Evolutionary conservation across 345 rosid species (phyloP).

Genomic region (Ceriops decandra): DNA sequence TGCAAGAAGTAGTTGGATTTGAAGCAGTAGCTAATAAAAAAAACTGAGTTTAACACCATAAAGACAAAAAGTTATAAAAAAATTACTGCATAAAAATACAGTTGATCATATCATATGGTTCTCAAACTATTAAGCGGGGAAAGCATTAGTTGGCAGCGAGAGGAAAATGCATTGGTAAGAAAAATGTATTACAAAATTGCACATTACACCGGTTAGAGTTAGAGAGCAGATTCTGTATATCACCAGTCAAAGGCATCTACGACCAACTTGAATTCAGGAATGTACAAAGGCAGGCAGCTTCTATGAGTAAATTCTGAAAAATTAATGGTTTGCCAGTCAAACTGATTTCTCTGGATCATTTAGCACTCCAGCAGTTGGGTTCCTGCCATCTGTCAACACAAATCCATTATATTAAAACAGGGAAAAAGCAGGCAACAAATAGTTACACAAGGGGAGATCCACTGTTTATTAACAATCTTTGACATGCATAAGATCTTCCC

Average conservation of each 20-base stretch:
- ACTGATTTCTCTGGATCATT: slow-evolving; percentile 18
- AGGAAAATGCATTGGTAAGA: too few species aligned
- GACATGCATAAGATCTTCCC: too few species aligned
- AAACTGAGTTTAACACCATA: not conserved
- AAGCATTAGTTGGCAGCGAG: too few species aligned
- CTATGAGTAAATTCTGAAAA: slow-evolving; percentile 1
- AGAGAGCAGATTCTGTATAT: slow-evolving; percentile 25
- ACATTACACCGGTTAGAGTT: slow-evolving; percentile 9
- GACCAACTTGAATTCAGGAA: slow-evolving; percentile 29
- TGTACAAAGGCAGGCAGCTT: slow-evolving; percentile 29
- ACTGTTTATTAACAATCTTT: too few species aligned
- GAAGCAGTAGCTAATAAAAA: slow-evolving; percentile 12
- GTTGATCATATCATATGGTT: too few species aligned
- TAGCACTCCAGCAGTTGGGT: slow-evolving; percentile 21
- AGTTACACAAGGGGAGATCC: too few species aligned
- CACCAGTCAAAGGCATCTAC: slow-evolving; percentile 29
- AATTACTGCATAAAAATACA: too few species aligned
- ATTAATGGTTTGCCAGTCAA: slow-evolving; percentile 6
- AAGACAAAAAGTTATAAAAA: not conserved
- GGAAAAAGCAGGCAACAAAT: too few species aligned
- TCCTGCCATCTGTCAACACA: slow-evolving; percentile 36
- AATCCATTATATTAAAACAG: slow-evolving; percentile 2
- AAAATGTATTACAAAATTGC: too few species aligned
- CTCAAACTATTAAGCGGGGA: too few species aligned
- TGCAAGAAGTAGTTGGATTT: not conserved